phyloP scores from a whole-genome alignment of 108 stramenopile species.

The Aurantiochytrium sp. region DNA sequence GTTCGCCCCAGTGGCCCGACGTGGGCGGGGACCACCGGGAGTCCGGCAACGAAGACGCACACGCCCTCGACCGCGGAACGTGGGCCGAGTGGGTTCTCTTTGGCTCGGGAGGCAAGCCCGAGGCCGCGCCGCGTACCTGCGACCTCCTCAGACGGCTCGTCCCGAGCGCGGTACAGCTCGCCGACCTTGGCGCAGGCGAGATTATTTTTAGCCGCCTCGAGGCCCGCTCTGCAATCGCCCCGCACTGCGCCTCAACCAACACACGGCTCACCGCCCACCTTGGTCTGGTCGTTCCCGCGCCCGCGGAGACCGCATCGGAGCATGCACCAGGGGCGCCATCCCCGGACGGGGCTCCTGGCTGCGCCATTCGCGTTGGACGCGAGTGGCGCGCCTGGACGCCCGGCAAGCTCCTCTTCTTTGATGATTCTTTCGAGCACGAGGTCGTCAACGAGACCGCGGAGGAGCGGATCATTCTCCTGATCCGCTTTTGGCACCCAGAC shows the following conservation, averaged over 20 bases:
- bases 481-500: conserved; percentile 71
- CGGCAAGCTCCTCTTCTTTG: conserved; percentile 71
- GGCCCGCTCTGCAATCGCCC: conserved; percentile 55
- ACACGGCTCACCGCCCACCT: conserved; percentile 71
- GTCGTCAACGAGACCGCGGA: conserved; percentile 63
- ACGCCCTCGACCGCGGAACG: neutral
- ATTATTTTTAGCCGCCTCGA: conserved; percentile 70
- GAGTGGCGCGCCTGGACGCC: conserved; percentile 63
- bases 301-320: too few species aligned
- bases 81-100: neutral
- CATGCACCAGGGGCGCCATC: too few species aligned
- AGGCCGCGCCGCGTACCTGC: neutral
- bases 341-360: neutral
- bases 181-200: conserved; percentile 62
- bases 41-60: neutral
- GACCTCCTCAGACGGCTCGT: neutral
- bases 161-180: neutral
- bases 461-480: conserved; percentile 61
- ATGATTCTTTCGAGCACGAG: conserved; percentile 78
- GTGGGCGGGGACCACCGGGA: neutral
- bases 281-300: conserved; percentile 60
- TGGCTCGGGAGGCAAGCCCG: neutral
- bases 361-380: conserved; percentile 60
- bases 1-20: neutral
- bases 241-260: conserved; percentile 72